Conservation (phyloP, 257 asterid genomes). For the Voacanga thouarsii region DNA sequence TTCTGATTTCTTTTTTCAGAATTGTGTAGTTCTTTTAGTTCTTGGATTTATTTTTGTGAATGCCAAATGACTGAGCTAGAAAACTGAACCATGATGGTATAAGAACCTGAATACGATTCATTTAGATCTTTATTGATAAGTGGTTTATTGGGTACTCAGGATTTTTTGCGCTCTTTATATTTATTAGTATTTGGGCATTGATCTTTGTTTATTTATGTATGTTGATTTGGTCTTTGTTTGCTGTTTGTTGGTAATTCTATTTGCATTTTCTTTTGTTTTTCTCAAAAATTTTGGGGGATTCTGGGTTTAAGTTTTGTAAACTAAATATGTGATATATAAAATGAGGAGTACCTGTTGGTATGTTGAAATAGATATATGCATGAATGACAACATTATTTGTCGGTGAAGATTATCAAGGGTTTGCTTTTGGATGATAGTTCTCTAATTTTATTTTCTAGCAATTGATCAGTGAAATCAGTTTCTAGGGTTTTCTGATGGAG, state of each 20-base stretch:
- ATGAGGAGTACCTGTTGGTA: background rate
- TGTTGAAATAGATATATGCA: background rate
- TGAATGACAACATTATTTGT: background rate
- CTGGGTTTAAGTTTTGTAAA: background rate
- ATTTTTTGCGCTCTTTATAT: background rate
- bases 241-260: conserved; percentile 1
- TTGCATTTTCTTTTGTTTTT: background rate
- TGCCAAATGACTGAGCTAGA: conserved; percentile 16
- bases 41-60: conserved; percentile 16
- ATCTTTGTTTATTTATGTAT: conserved; percentile 1
- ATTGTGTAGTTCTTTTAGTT: conserved; percentile 16
- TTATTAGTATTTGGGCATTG: conserved; percentile 5
- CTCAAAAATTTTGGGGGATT: background rate
- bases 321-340: background rate
- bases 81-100: background rate
- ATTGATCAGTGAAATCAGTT: background rate
- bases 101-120: background rate
- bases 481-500: background rate
- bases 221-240: background rate
- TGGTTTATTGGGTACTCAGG: background rate
- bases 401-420: conserved; percentile 3
- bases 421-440: background rate
- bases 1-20: conserved; percentile 10
- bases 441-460: background rate
- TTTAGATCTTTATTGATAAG: conserved; percentile 16